Evolutionary conservation across 1,284 basidiomycete species (phyloP).

Genomic region (Sutorius eximius): DNA sequence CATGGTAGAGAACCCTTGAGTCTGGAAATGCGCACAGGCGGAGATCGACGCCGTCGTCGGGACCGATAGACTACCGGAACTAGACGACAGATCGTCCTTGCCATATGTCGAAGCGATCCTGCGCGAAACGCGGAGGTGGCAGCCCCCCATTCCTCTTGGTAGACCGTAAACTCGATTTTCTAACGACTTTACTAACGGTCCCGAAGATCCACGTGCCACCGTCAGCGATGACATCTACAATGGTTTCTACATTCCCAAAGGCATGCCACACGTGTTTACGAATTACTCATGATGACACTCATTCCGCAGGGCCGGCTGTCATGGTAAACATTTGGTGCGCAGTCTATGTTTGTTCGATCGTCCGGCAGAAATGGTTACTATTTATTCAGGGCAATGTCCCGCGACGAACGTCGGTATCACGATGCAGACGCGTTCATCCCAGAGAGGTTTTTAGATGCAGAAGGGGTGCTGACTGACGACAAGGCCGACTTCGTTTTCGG

Average conservation of each 20-base stretch:
- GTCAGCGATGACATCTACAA: conserved; percentile 23
- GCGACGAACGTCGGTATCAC: conserved; percentile 23
- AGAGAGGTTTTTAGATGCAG: conserved; percentile 23
- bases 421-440: conserved; percentile 25
- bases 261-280: background rate
- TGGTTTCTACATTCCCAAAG: conserved; percentile 29
- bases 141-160: conserved; percentile 27
- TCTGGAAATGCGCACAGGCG: conserved; percentile 36
- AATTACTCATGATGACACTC: background rate
- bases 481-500: conserved; percentile 21
- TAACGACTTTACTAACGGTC: background rate
- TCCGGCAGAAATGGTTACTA: background rate
- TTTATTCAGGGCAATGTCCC: conserved; percentile 25
- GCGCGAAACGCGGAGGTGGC: too few relatives aligned
- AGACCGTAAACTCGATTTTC: background rate
- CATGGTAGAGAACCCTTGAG: too few relatives aligned
- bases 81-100: conserved; percentile 38
- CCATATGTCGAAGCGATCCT: conserved; percentile 42
- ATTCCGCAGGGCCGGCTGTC: conserved; percentile 14
- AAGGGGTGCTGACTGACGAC: conserved; percentile 21
- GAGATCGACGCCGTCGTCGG: conserved; percentile 44
- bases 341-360: background rate
- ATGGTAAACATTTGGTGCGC: conserved; percentile 26
- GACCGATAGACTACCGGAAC: conserved; percentile 38
- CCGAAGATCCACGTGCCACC: conserved; percentile 19